Evolutionary conservation across 169 alveolate species (phyloP), one percentile per base, ranked within the genome.

Genomic region (Plasmodium chabaudi): DNA sequence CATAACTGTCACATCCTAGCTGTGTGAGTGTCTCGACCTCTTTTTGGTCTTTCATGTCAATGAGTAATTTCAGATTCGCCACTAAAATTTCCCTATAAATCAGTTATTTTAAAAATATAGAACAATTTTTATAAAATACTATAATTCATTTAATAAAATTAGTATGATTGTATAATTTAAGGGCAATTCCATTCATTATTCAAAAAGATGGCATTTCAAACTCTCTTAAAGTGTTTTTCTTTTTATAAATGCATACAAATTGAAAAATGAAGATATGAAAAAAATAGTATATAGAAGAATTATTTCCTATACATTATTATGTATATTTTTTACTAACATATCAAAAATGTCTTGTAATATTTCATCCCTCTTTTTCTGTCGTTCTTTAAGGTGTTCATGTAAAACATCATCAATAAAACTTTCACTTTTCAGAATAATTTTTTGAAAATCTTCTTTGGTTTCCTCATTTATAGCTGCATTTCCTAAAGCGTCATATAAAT

Each of bases 1-100:
- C 91, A 19, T 70, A 86, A 57, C 91, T 86, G 13, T 86, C 91
- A 53, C 91, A 86, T 9, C 91, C 91, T 25, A 86, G 69, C 51
- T 7, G 15, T 23, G 91, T 86, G 15, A 86, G 71, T 9, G 91
- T 70, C 46, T 86, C 91, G 60, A 86, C 59, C 71, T 86, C 87
- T 51, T 70, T 86, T 46, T 70, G 72, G 42, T 86, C 87, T 34
- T 86, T 70, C 71, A 70, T 86, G 47, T 70, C 59, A 47, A 70
- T 46, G 64, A 86, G 61, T 9, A 69, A 39, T 42, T 86, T 86
- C 44, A 86, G 73, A 70, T 86, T 68, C 59, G 69, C 87, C 10
- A 86, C 63, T 63, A 86, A 57, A 34, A 86, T 86, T 86, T 70
- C 75, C 91, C 91, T 86, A 55, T 17, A 44, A 39, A 63, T 63